These are phyloP conservation scores for Odontarrhena argentea DNA, from an alignment of 345 rosid genomes.

Conservation along the genomic window DNA sequence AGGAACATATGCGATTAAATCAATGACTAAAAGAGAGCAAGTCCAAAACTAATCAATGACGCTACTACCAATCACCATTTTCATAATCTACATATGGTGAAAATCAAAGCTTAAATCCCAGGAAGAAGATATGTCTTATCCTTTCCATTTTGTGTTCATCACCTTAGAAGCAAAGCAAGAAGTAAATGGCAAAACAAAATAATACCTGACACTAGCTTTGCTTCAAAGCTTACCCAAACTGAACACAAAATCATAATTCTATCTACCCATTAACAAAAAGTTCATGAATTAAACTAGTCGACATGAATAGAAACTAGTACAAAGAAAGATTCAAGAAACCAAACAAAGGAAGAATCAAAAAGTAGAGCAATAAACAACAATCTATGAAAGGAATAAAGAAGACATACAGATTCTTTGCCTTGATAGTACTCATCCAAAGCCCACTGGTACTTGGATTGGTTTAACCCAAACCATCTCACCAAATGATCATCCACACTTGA, in stretches of 20 bases:
- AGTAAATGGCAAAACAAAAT: background rate
- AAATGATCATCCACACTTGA: constrained; percentile 94
- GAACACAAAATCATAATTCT: background rate
- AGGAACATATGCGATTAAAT: constrained; percentile 9
- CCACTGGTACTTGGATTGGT: constrained; percentile 99
- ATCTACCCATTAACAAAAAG: background rate
- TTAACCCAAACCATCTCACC: constrained; percentile 98
- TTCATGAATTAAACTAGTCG: background rate
- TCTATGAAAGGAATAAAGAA: constrained; percentile 8
- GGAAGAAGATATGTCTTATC: background rate
- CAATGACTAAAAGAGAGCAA: constrained; percentile 14
- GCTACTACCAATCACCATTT: background rate
- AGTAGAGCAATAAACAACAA: background rate
- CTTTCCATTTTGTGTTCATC: constrained; percentile 8
- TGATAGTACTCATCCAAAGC: constrained; percentile 92
- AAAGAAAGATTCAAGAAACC: constrained; percentile 4
- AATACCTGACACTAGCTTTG: constrained; percentile 16
- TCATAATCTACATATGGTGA: background rate
- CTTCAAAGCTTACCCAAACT: constrained; percentile 29
- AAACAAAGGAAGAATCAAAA: constrained; percentile 5
- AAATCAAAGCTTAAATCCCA: constrained; percentile 6
- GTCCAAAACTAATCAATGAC: constrained; percentile 19
- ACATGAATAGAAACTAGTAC: constrained; percentile 1
- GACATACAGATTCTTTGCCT: constrained; percentile 76
- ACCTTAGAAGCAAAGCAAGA: constrained; percentile 26